Base-by-base conservation (phyloP, 805 yeast genomes). In the Nakazawaea populi region DNA sequence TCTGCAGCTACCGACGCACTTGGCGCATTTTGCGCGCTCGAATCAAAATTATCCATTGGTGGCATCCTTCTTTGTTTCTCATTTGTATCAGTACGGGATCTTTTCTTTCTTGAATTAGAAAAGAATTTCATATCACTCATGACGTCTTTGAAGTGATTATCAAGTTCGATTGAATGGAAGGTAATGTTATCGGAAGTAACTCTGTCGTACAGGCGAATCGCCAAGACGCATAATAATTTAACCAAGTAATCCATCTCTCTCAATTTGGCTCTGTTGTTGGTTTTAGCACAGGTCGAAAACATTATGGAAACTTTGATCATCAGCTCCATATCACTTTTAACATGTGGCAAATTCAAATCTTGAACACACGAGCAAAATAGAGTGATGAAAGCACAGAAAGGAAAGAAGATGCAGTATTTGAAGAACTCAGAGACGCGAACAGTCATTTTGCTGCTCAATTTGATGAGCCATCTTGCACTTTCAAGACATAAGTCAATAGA, bases 331-430 rank as follows among this genome's bases (percentile, higher is more conserved):
- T 67, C 69, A 7, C 48, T 42, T n/a, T 52, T 48, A 6, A 57
- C 55, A 3, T 46, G 52, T 3, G 49, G 51, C 14, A 42, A 32
- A 0, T 44, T 47, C 9, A 62, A 59, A 18, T 49, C 52, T 35
- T 61, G 60, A 9, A 69, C 38, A 41, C 60, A 56, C 14, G 57
- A 59, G 10, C 64, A 62, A 51, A 62, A 55, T 12, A 69, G 46
- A 1, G 66, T 54, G 36, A 69, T 50, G 46, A 58, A 64, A 4
- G 70, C 66, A 54, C 64, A 54, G 43, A 68, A 61, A 14, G 70
- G 65, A 48, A 60, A 67, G 52, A 60, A 66, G 4, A 58, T 42
- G 34, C 57, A 55, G 44, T 60, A 61, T 32, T 55, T 55, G 5
- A 58, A 53, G 47, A 54, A 60, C 32, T 54, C 52, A 0, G 52